A percentile compares a stretch with the other conserved stretches of the same genome.
Evolutionary conservation across 768 basidiomycete species (phyloP).

Genomic region (Solioccasus polychromus): DNA sequence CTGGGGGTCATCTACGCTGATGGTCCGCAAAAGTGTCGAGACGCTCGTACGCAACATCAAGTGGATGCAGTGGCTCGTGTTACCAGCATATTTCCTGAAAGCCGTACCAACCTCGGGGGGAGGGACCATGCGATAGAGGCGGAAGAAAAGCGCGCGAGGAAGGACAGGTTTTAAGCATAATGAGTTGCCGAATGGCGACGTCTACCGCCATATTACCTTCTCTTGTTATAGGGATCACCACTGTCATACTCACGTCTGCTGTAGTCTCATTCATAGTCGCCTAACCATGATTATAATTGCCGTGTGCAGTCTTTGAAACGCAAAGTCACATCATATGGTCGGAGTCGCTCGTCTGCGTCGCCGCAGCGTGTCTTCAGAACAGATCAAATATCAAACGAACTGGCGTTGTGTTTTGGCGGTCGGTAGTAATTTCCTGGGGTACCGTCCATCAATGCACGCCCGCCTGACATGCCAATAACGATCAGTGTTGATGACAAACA

Average conservation of each 20-base stretch:
- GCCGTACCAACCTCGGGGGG: too few relatives aligned
- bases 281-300: conserved; percentile 37
- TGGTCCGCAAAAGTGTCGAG: conserved; percentile 51
- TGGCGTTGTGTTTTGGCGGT: conserved; percentile 76
- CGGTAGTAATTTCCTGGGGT: conserved; percentile 96
- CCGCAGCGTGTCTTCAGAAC: not conserved
- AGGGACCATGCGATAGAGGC: conserved; percentile 69
- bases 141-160: not conserved
- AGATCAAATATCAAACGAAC: conserved; percentile 38
- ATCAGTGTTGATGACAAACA: conserved; percentile 1
- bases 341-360: conserved; percentile 68
- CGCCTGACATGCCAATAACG: conserved; percentile 52
- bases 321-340: conserved; percentile 84
- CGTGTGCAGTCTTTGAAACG: conserved; percentile 36
- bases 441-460: conserved; percentile 84
- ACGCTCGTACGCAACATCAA: conserved; percentile 68
- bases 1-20: conserved; percentile 73
- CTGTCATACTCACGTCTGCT: conserved; percentile 40
- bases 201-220: conserved; percentile 43
- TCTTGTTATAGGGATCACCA: conserved; percentile 40
- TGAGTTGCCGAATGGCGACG: not conserved
- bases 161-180: too few relatives aligned
- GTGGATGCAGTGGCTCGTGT: conserved; percentile 76
- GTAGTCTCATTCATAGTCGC: conserved; percentile 34
- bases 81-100: conserved; percentile 63